Conservation (phyloP, 805 yeast species). For the Ogataea methylovora region DNA sequence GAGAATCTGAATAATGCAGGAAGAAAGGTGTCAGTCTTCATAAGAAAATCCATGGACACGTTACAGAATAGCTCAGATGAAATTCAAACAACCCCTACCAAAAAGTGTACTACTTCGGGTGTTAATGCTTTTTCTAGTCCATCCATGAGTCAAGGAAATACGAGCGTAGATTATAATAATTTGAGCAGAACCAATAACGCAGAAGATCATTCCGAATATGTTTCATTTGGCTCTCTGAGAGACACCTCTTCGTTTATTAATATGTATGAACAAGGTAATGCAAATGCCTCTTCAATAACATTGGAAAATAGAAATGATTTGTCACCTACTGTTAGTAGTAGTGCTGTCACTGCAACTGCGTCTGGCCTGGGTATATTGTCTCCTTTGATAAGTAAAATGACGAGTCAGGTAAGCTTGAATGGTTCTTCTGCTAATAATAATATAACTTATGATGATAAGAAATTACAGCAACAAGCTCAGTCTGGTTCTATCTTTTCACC, state of each 20-base stretch:
- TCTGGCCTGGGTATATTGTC: conserved; percentile 14
- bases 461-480: too few species aligned
- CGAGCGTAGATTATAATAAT: too few species aligned
- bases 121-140: too few species aligned
- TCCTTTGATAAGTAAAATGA: too few species aligned
- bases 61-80: conserved; percentile 1
- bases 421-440: too few species aligned
- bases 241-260: conserved; percentile 14
- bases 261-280: conserved; percentile 7
- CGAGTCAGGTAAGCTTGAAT: too few species aligned
- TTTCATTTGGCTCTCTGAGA: conserved; percentile 33
- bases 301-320: conserved; percentile 1
- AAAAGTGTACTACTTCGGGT: neutral
- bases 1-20: conserved; percentile 18
- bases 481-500: too few species aligned
- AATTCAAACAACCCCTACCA: neutral
- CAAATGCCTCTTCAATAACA: neutral
- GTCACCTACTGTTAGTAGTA: conserved; percentile 6
- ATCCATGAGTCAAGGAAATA: too few species aligned
- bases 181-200: too few species aligned
- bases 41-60: conserved; percentile 16
- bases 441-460: too few species aligned
- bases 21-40: conserved; percentile 19
- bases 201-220: conserved; percentile 22
- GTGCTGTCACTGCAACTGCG: conserved; percentile 4